Base-by-base conservation (phyloP, 1,139 yeast genomes). In the Scheffersomyces parashehatae region DNA sequence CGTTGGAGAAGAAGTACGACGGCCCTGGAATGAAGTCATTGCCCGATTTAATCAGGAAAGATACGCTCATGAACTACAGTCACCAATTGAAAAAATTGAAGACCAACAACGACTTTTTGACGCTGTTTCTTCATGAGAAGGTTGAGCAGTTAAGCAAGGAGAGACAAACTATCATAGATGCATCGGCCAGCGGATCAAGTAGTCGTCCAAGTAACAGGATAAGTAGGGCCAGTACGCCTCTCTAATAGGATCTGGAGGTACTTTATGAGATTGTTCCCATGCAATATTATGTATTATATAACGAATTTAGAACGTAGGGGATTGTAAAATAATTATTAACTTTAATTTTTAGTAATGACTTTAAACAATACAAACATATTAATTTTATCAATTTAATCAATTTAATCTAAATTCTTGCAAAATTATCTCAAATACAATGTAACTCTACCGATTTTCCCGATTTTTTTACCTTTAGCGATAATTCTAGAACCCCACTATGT, bases 11-110 rank as follows among this genome's bases (percentile, higher is more conserved):
- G 5, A 74, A 74, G 47, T 52, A 75, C 4, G 61, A 68, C 28
- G 82, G 82, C 0, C 70, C 72, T 1, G 76, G 78, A 1, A 70
- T 74, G 49, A 62, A 59, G 31, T 54, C 68, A 1, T 61, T 81
- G 37, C 77, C 79, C 1, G 58, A 71, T 3, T 59, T 68, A 32
- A 59, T 68, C 13, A 54, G 65, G 37, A 65, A 68, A 37, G 77
- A 75, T 29, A 73, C 73, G 20, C 41, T 67, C 1, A 51, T 59
- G 3, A 59, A 55, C 13, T 64, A 65, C 45, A 70, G 68, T 40
- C 47, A 48, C 14, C 62, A 58, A 28, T 58, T 69, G 45, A 50
- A 46, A 11, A 55, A 58, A 16, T 38, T 77, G 11, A 51, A 52
- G 36, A 51, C 51, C 28, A 70, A 75, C 46, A 77, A 72, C 47